Conservation (phyloP, 768 basidiomycete species). For the Ephemerocybe angulata region DNA sequence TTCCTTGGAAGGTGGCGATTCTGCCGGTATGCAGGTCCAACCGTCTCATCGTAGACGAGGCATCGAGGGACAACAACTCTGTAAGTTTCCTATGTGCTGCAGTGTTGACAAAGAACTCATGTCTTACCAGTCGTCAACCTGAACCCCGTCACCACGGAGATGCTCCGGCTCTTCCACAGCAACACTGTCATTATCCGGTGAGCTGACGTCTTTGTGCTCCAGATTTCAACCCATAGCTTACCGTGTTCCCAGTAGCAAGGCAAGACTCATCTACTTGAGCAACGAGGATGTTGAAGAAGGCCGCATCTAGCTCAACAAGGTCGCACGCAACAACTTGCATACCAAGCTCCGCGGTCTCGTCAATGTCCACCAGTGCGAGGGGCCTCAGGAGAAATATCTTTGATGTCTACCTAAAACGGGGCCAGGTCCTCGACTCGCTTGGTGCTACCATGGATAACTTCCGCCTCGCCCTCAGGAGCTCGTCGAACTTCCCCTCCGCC, state of each 20-base stretch:
- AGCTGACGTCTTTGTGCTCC: slow-evolving; percentile 16
- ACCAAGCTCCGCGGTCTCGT: slow-evolving; percentile 97
- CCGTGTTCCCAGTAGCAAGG: slow-evolving; percentile 74
- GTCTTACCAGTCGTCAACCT: slow-evolving; percentile 74
- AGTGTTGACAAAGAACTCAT: slow-evolving; percentile 10
- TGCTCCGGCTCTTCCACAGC: slow-evolving; percentile 88
- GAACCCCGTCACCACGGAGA: slow-evolving; percentile 96
- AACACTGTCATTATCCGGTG: slow-evolving; percentile 95
- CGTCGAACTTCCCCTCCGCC: slow-evolving; percentile 94
- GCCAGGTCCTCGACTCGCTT: slow-evolving; percentile 97
- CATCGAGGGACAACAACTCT: slow-evolving; percentile 93
- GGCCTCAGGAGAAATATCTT: slow-evolving; percentile 98
- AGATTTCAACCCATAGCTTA: neutral
- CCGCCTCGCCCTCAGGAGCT: slow-evolving; percentile 99
- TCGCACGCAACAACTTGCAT: slow-evolving; percentile 96
- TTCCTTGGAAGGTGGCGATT: slow-evolving; percentile 92
- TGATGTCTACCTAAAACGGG: slow-evolving; percentile 98
- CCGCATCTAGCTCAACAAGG: slow-evolving; percentile 98
- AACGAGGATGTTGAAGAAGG: slow-evolving; percentile 98
- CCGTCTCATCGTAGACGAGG: slow-evolving; percentile 96
- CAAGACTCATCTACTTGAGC: slow-evolving; percentile 87
- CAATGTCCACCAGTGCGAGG: slow-evolving; percentile 94
- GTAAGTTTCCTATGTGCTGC: slow-evolving; percentile 40
- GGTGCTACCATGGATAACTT: slow-evolving; percentile 99
- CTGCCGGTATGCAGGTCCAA: slow-evolving; percentile 64